Conservation (phyloP, 768 basidiomycete genomes). For the Rhodotorula kratochvilovae region DNA sequence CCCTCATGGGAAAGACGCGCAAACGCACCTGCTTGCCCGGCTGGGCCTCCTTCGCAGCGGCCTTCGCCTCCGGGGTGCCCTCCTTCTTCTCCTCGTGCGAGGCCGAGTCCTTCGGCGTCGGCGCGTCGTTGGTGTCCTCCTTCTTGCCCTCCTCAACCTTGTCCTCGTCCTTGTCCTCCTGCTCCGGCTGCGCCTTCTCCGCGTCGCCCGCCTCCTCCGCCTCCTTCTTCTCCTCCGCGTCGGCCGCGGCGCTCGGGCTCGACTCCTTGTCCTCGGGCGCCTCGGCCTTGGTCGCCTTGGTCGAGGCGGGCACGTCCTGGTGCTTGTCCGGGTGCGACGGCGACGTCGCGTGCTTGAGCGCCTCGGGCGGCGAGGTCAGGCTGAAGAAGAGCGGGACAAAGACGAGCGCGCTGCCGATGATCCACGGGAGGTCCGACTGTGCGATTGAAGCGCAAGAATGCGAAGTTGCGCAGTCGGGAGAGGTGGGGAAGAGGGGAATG, state of each 20-base stretch:
- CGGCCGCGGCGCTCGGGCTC: neutral
- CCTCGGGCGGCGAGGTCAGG: slow-evolving; percentile 16
- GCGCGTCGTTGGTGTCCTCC: neutral
- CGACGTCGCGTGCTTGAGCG: slow-evolving; percentile 1
- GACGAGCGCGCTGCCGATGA: slow-evolving; percentile 7
- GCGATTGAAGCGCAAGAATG: neutral
- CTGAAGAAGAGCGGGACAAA: slow-evolving; percentile 16
- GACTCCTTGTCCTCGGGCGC: neutral
- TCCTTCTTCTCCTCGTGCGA: neutral
- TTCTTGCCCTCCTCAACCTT: neutral
- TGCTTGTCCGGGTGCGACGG: neutral
- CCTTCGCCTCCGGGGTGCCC: neutral
- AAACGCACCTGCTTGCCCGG: neutral
- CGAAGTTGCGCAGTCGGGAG: too few species aligned
- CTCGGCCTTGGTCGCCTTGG: neutral
- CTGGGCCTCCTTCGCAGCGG: neutral
- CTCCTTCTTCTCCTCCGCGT: neutral
- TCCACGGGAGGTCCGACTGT: slow-evolving; percentile 15
- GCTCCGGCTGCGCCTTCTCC: neutral
- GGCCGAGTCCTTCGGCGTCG: neutral
- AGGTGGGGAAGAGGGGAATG: too few species aligned
- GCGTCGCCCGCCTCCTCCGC: neutral
- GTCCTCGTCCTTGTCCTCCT: neutral
- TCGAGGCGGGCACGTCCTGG: neutral
- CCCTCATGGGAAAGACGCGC: neutral